phyloP scores from a whole-genome alignment of 1,139 yeast species.

The Kurtzmaniella quercitrusa region DNA sequence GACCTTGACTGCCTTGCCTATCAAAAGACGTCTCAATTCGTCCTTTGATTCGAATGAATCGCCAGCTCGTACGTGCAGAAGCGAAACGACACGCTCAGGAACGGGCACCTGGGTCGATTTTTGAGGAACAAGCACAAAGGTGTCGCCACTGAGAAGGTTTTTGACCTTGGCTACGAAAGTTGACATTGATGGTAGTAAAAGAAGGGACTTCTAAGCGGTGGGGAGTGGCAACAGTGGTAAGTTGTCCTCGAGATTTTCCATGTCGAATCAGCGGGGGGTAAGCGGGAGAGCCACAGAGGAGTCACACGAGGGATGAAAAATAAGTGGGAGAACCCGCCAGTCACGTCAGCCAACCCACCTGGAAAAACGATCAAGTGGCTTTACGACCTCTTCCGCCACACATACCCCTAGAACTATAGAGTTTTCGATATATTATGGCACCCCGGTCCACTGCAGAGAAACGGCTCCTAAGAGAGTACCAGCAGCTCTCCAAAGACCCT shows the following conservation, averaged over 20 bases:
- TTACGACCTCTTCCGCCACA: too few relatives aligned
- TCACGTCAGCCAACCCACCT: too few relatives aligned
- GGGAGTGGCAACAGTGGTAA: neutral
- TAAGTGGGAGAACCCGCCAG: neutral
- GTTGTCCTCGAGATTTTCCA: neutral
- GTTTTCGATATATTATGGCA: too few relatives aligned
- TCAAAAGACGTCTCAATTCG: constrained; percentile 54
- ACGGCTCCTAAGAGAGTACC: constrained; percentile 81
- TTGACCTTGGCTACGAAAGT: constrained; percentile 59
- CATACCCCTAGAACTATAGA: too few relatives aligned
- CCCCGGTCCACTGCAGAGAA: constrained; percentile 77
- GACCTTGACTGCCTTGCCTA: constrained; percentile 67
- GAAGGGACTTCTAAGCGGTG: neutral
- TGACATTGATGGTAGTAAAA: neutral
- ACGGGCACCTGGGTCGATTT: constrained; percentile 40
- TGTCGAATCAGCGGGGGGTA: neutral
- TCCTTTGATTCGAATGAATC: constrained; percentile 57
- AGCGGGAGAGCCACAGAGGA: neutral
- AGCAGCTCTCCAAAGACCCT: constrained; percentile 77
- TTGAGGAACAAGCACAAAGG: constrained; percentile 61
- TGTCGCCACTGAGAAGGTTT: constrained; percentile 69
- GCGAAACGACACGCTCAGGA: constrained; percentile 59
- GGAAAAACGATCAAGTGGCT: too few relatives aligned
- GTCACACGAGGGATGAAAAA: too few relatives aligned
- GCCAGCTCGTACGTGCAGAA: constrained; percentile 56